Evolutionary conservation across 768 basidiomycete genomes (phyloP), one percentile per base, ranked within the genome.

Genomic region (Amanita molliuscula): DNA sequence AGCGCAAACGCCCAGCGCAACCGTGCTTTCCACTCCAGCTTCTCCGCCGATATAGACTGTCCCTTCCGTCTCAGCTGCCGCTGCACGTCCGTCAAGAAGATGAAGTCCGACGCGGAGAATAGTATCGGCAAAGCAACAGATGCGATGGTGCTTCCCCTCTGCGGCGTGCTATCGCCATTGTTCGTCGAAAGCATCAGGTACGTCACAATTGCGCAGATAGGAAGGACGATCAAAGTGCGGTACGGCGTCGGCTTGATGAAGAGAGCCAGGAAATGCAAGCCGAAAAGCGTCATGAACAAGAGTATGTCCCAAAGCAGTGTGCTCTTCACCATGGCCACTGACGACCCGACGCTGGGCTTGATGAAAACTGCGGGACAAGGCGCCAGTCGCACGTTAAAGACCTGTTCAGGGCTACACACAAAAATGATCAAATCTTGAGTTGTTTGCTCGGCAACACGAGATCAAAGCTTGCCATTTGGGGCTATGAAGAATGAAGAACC

Each of bases 1-100:
- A 70, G 57, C 36, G 60, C 55, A 16, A 60, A 48, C 20, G 64
- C 61, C 67, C 68, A 69, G 35, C 47, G 47, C 3, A 64, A n/a
- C 7, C 65, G 35, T 18, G 31, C 34, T 38, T 25, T 26, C 34
- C 43, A 29, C 26, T 29, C 36, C 44, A 52, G 37, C n/a, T 35
- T 36, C 29, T 38, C 34, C 31, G 44, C 41, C 15, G 31, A 13
- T 15, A 21, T 35, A 15, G n/a, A 16, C 33, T 52, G 51, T n/a
- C 51, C 51, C 40, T 33, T 26, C 38, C 47, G 42, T 13, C 44
- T 44, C 38, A 56, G 31, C 35, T 50, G 40, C 23, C 43, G 35
- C 48, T 55, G 54, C 15, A 53, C 54, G 3, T 55, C 52, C 18
- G 54, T 53, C 47, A 50, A 45, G 4, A 55, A n/a, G 31, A 55